Percentiles rank a stretch among this genome's conserved stretches.
phyloP scores from a whole-genome alignment of 1,284 basidiomycete genomes.

The Ganoderma lucidum region DNA sequence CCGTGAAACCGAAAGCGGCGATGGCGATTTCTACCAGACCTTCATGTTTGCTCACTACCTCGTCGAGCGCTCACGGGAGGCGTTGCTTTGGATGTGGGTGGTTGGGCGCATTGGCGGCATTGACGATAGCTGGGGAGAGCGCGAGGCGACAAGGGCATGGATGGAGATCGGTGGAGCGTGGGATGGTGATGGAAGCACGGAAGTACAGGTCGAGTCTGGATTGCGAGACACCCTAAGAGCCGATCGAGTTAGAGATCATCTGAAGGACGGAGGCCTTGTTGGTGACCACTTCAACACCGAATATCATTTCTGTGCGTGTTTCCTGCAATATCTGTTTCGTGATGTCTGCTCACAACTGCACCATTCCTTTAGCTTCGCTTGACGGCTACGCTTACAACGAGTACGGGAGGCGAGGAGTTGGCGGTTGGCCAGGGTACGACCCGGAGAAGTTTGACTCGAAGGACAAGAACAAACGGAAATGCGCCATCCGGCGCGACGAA shows the following conservation, averaged over 20 bases:
- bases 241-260: conserved; percentile 29
- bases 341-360: background rate
- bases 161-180: conserved; percentile 42
- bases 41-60: conserved; percentile 47
- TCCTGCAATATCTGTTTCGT: background rate
- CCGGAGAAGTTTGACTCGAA: conserved; percentile 8
- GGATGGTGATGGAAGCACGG: conserved; percentile 30
- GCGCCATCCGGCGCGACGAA: conserved; percentile 34
- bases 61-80: conserved; percentile 51
- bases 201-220: conserved; percentile 26
- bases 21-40: conserved; percentile 44
- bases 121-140: conserved; percentile 40
- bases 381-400: conserved; percentile 41
- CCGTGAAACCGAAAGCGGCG: conserved; percentile 42
- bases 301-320: conserved; percentile 38
- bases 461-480: conserved; percentile 17
- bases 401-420: conserved; percentile 25
- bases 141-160: conserved; percentile 44
- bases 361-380: conserved; percentile 34
- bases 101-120: conserved; percentile 44
- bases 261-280: conserved; percentile 31
- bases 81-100: conserved; percentile 51
- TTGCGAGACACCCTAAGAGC: conserved; percentile 32
- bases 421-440: conserved; percentile 31
- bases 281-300: conserved; percentile 32